These are phyloP conservation scores for Melocanna baccifera DNA, from an alignment of 176 grass and related monocot species.

Conservation along the genomic window DNA sequence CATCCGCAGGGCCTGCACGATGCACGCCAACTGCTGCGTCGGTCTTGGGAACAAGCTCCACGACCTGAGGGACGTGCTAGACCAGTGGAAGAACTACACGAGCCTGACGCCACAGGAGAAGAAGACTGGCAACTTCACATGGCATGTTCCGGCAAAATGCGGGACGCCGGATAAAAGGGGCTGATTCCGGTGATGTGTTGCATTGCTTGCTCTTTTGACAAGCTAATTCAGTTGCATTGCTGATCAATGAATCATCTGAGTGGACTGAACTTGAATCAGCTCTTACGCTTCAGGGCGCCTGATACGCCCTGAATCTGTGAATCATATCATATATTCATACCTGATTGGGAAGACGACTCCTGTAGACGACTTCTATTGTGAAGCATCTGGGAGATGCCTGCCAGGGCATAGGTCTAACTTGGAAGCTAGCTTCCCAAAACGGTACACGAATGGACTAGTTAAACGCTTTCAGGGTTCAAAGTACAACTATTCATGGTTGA, in stretches of 20 bases:
- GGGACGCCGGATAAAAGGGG: constrained; percentile 11
- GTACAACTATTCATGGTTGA: no score
- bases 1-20: constrained; percentile 37
- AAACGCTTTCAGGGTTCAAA: no score
- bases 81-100: constrained; percentile 45
- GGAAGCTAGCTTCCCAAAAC: no score
- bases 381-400: no score
- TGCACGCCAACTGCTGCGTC: constrained; percentile 63
- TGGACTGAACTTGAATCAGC: not conserved
- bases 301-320: no score
- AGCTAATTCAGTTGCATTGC: not conserved
- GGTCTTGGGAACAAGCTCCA: constrained; percentile 43
- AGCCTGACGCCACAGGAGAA: not conserved
- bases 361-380: not conserved
- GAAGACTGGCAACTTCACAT: not conserved
- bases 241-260: not conserved
- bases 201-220: no score
- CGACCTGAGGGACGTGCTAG: constrained; percentile 37
- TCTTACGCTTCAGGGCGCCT: no score
- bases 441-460: not conserved
- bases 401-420: no score
- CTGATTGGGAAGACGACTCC: not conserved
- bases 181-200: not conserved
- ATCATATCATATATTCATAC: not conserved
- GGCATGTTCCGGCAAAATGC: constrained; percentile 31